A percentile compares a stretch with the other conserved stretches of the same genome.
Conservation (phyloP, 2,329 filamentous ascomycete species). For the Bretziella fagacearum region DNA sequence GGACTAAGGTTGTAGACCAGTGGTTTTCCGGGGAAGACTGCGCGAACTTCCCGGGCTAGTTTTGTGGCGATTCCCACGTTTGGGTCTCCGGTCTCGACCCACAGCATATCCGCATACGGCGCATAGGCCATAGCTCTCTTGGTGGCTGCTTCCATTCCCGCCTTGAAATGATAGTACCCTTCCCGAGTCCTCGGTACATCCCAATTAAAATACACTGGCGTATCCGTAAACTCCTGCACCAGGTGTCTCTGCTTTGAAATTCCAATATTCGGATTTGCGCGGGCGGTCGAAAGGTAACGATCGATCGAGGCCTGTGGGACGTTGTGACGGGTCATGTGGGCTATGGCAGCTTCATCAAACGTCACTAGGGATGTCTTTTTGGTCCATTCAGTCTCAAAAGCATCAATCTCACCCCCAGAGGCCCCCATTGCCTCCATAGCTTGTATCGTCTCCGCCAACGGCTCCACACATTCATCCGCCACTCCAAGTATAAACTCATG, state of each 20-base stretch:
- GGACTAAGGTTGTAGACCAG: slow-evolving; percentile 94
- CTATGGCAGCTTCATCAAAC: slow-evolving; percentile 77
- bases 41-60: slow-evolving; percentile 62
- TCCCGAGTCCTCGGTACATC: slow-evolving; percentile 86
- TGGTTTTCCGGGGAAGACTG: slow-evolving; percentile 57
- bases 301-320: slow-evolving; percentile 47
- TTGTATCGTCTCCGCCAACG: slow-evolving; percentile 76
- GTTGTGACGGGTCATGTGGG: slow-evolving; percentile 52
- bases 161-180: slow-evolving; percentile 80
- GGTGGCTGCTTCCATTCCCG: slow-evolving; percentile 69
- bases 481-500: slow-evolving; percentile 94
- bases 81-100: slow-evolving; percentile 91
- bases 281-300: slow-evolving; percentile 46
- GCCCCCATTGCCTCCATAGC: slow-evolving; percentile 74
- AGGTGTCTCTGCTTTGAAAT: slow-evolving; percentile 60
- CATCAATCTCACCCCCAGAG: slow-evolving; percentile 62
- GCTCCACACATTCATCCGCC: slow-evolving; percentile 53
- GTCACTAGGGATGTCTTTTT: slow-evolving; percentile 70
- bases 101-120: slow-evolving; percentile 84
- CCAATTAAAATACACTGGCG: slow-evolving; percentile 68
- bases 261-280: slow-evolving; percentile 53
- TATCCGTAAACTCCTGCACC: slow-evolving; percentile 48
- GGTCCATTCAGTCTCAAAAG: slow-evolving; percentile 75
- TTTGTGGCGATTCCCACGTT: slow-evolving; percentile 57
- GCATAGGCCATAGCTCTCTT: slow-evolving; percentile 87